Base-by-base conservation (phyloP, 2,329 filamentous ascomycete genomes). In the Ploettnerulaceae sp. region DNA sequence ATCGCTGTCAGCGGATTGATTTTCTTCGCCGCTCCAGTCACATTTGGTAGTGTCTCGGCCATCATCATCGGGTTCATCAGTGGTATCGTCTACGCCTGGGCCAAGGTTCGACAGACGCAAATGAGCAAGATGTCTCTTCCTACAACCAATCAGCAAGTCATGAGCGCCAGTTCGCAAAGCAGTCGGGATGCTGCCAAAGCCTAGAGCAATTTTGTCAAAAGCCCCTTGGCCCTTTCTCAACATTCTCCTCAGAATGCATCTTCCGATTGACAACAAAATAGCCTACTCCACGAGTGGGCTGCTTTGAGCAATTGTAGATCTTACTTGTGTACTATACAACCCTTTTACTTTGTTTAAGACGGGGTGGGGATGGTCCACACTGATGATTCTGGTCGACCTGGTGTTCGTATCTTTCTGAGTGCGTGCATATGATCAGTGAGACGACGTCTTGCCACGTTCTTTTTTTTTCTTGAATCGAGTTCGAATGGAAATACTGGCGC, bases 21-120 rank as follows among this genome's bases (percentile, higher is more conserved):
- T 61, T 98, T 98, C 77, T 98, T 98, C 70, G 81, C 93, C 53
- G 90, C 90, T 0, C 90, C 93, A 0, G 86, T 95, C 59, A 97
- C 93, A 0, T 78, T 96, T 52, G 89, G 89, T 59, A 93, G 88
- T 63, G 87, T 95, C 8, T 88, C 88, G 17, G 93, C 93, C 59
- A 97, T 98, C 62, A 75, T 82, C 51, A 77, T 98, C 49, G 93
- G 91, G 26, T 97, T 96, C 67, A 69, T 97, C 58, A 93, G 86
- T 60, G 93, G 93, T 56, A 79, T 97, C 45, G 87, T 98, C 17
- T 98, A 95, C 60, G 77, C 93, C 3, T 77, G 89, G 61, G 84
- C 89, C 56, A 94, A 94, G 75, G 75, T 95, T 55, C 83, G 86
- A 68, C 86, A 95, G 68, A 81, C 79, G 47, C 76, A 75, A 57